Conservation (phyloP, 148 eudicot species). For the Dianthus caryophyllus region DNA sequence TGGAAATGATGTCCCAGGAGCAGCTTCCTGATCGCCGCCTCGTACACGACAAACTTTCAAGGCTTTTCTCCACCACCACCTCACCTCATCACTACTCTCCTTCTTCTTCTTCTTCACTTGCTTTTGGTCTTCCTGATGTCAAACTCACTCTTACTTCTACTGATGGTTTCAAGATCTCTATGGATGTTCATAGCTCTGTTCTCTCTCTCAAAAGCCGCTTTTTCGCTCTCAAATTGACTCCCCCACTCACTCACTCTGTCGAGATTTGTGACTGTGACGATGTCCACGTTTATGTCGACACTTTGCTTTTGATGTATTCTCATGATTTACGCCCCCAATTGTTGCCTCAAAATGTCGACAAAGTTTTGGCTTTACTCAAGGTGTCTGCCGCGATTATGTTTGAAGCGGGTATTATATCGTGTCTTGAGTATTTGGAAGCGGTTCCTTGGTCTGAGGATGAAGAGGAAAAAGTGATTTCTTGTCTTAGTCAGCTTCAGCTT, state of each 20-base stretch:
- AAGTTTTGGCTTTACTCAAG: conserved; percentile 68
- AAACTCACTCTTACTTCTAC: conserved; percentile 60
- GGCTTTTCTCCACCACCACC: conserved; percentile 39
- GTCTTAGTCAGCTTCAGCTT: conserved; percentile 68
- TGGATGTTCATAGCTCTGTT: conserved; percentile 74
- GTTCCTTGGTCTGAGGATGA: conserved; percentile 91
- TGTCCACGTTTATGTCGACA: conserved; percentile 76
- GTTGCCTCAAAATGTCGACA: conserved; percentile 56
- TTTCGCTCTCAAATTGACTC: conserved; percentile 57
- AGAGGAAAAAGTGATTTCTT: conserved; percentile 62
- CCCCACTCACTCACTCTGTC: conserved; percentile 49
- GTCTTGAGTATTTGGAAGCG: conserved; percentile 79
- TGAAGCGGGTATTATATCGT: conserved; percentile 67
- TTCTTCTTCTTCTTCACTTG: background rate
- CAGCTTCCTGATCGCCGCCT: conserved; percentile 48
- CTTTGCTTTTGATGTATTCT: conserved; percentile 72
- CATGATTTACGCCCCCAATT: conserved; percentile 60
- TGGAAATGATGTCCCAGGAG: conserved; percentile 78
- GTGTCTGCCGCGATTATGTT: conserved; percentile 73
- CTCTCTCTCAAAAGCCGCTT: conserved; percentile 61
- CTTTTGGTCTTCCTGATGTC: conserved; percentile 63
- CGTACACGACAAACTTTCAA: conserved; percentile 45
- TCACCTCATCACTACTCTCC: no score
- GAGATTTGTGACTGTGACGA: conserved; percentile 97
- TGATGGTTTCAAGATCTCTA: conserved; percentile 58